These are phyloP conservation scores for Amanita thiersii DNA, from an alignment of 768 basidiomycete genomes.

Conservation along the genomic window DNA sequence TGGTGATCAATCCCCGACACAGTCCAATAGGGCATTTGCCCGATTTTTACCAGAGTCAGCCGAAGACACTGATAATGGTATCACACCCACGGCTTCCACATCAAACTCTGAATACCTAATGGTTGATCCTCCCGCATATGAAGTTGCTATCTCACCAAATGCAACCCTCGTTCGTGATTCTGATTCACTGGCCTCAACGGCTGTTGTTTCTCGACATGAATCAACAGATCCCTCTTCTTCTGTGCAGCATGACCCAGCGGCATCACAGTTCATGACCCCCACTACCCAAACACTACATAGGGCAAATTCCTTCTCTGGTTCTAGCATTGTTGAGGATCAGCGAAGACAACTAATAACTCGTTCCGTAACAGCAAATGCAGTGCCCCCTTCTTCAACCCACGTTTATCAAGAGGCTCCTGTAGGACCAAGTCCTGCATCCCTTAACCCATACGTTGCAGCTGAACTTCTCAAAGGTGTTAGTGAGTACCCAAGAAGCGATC, in stretches of 20 bases:
- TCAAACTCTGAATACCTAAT: background rate
- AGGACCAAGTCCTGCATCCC: conserved; percentile 7
- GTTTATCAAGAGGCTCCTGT: background rate
- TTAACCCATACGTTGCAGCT: conserved; percentile 41
- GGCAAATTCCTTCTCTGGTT: background rate
- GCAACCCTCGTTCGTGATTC: background rate
- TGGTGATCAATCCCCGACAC: too few species aligned
- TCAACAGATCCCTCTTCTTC: background rate
- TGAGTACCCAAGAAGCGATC: conserved; percentile 29
- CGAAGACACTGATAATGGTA: conserved; percentile 3
- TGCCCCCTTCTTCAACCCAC: background rate
- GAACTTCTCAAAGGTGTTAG: conserved; percentile 55
- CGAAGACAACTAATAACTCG: background rate
- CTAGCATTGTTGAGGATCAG: background rate
- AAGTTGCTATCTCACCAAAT: background rate
- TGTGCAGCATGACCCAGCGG: background rate
- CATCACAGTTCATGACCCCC: background rate
- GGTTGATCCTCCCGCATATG: conserved; percentile 5
- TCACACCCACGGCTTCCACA: background rate
- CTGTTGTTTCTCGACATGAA: background rate
- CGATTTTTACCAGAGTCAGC: too few species aligned
- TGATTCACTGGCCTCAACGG: background rate
- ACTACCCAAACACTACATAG: background rate
- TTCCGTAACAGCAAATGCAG: background rate
- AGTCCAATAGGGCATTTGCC: too few species aligned